phyloP scores from a whole-genome alignment of 306 rosid genomes.

The Medicago lupulina region DNA sequence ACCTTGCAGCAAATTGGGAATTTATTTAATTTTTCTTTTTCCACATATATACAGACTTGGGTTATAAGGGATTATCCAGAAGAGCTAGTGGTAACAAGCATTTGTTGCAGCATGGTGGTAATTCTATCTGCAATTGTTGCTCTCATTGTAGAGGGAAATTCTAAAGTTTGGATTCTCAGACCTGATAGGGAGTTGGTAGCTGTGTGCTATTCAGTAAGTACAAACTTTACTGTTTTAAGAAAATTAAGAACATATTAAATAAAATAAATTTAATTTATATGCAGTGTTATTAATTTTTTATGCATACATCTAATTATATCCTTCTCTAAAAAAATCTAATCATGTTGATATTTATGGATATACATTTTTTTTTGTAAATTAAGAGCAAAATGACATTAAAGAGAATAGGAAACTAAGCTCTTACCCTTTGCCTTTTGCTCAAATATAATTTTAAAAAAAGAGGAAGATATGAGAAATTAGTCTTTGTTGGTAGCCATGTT shows the following conservation, averaged over 20 bases:
- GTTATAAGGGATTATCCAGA: slow-evolving; percentile 50
- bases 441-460: too few species aligned
- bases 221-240: background rate
- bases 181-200: slow-evolving; percentile 40
- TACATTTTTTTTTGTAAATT: too few species aligned
- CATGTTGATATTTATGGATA: too few species aligned
- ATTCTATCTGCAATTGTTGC: slow-evolving; percentile 46
- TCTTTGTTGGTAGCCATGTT: too few species aligned
- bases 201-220: slow-evolving; percentile 48
- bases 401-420: too few species aligned
- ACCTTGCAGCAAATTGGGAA: background rate
- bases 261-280: too few species aligned
- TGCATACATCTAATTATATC: too few species aligned
- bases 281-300: too few species aligned
- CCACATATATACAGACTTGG: slow-evolving; percentile 43
- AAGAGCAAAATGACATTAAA: too few species aligned
- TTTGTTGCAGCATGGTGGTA: slow-evolving; percentile 27
- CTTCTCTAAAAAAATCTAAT: too few species aligned
- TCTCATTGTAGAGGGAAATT: slow-evolving; percentile 40
- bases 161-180: slow-evolving; percentile 44
- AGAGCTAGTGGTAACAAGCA: slow-evolving; percentile 46
- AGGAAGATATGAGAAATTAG: too few species aligned
- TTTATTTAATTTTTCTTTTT: background rate
- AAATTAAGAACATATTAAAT: background rate
- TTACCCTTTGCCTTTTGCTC: too few species aligned